Evolutionary conservation across 2,329 filamentous ascomycete species (phyloP), one percentile per base, ranked within the genome.

Genomic region (Chaetomium strumarium): DNA sequence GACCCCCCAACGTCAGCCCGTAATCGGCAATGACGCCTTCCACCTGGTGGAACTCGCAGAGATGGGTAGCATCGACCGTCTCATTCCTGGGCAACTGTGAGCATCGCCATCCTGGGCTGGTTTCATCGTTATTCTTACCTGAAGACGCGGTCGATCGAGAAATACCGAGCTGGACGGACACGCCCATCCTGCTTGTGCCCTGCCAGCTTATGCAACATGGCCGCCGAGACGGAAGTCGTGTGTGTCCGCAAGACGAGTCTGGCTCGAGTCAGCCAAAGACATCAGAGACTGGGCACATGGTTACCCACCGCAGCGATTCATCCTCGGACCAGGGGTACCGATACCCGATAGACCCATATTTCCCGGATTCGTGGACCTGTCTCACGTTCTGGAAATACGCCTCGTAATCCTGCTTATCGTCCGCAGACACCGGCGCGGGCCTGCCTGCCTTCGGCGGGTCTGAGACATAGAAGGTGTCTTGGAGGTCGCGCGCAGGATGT

Each of bases 1-100:
- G 40, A 11, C 91, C 93, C 61, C 93, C 93, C 16, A 97, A 80
- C 0, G 92, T 95, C 57, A 99, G 78, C 34, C 86, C 87, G 69
- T 95, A 97, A 72, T 99, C 93, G 24, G 93, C 93, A 72, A 99
- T 97, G 46, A 99, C 92, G 71, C 93, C 93, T 73, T 99, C 93
- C 33, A 97, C 89, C 69, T 99, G 93, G 74, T 99, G 93, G 79
- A 99, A 99, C 71, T 99, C 93, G 37, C 90, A 91, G 65, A 99
- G 73, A 76, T 99, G 93, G 9, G 93, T 99, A 13, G 91, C 91
- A 66, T 99, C 93, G 53, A 99, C 91, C 2, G 90, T 90, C 73
- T 99, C 93, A 71, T 99, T 99, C 48, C 57, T 56, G 61, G 20
- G 90, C n/a, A 12, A 30, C 13, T 31, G 43, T 56, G 1, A 55